Evolutionary conservation across 140 eudicot species (phyloP), one percentile per base, ranked within the genome.

Genomic region (Bidens hawaiensis): DNA sequence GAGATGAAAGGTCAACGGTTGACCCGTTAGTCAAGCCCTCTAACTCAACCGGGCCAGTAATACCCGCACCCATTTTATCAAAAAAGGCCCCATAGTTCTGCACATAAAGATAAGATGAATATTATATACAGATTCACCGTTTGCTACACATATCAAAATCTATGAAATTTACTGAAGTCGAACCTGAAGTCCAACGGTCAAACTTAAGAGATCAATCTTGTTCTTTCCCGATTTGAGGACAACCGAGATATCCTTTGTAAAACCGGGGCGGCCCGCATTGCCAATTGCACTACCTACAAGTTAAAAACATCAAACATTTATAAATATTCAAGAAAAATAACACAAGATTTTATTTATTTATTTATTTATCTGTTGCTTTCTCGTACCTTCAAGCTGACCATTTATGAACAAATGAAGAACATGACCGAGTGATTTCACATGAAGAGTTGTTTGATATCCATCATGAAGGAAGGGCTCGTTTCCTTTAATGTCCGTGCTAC

Each of bases 131-230:
- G n/a, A n/a, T n/a, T n/a, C n/a, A n/a, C n/a, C 69, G 49, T 14
- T 48, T 16, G 8, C 49, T 48, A 25, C 12, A 14, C 53, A 34
- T 67, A 38, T 14, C 8, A 34, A 36, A 60, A 33, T 38, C 21
- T 21, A 34, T 6, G 13, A 58, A 42, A 22, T 33, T 27, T 54
- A 50, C 7, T 6, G 4, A 71, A 46, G 63, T 51, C 77, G 42
- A 64, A 90, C 97, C 97, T 84, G 85, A 50, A 90, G 89, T 23
- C 97, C 97, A 5, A 90, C 95, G 3, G 97, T 90, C 76, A 76
- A 54, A 75, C 97, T 90, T 82, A 90, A 74, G 40, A 90, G 76
- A 75, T 86, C 97, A 56, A 90, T 72, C 57, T 64, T 78, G 80
- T 86, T 90, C 31, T 34, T 70, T 52, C 96, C 90, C 0, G 72